Evolutionary conservation across 441 rosid genomes (phyloP), one percentile per base, ranked within the genome.

Genomic region (Euphorbia celastroides): DNA sequence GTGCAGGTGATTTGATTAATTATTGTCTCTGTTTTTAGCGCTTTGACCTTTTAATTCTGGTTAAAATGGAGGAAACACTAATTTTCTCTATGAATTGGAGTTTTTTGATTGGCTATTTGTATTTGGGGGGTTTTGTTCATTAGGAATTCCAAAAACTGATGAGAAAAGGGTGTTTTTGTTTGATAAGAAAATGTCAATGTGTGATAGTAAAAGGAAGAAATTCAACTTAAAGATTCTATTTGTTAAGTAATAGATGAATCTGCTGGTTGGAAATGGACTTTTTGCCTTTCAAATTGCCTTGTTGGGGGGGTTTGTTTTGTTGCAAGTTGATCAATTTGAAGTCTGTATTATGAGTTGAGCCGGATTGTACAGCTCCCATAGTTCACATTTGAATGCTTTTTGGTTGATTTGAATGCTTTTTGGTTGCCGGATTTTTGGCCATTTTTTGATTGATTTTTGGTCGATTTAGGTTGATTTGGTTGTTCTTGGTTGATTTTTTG

Each of bases 331-430:
- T 72, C 68, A 79, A 67, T 58, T 75, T 81, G 57, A 74, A 69
- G 51, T 74, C 85, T 60, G 67, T 74, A 32, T 75, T 79, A 17
- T 74, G 58, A 32, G 68, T 71, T 52, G 74, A 75, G 41, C 73
- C 78, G 44, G 82, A 78, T 55, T 79, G 78, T 80, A 55, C 84
- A 25, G 68, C 82, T 68, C 85, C 96, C 7, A 44, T 85, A 65
- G 82, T 88, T 78, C 97, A 93, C 82, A 79, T 89, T 19, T n/a
- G n/a, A n/a, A n/a, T n/a, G n/a, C n/a, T n/a, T n/a, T n/a, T n/a
- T n/a, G n/a, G n/a, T n/a, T n/a, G n/a, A n/a, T n/a, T n/a, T n/a
- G n/a, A n/a, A n/a, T n/a, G n/a, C n/a, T n/a, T n/a, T n/a, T n/a
- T n/a, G n/a, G n/a, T n/a, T n/a, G n/a, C n/a, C n/a, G n/a, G n/a